A percentile compares a stretch with the other conserved stretches of the same genome.
Evolutionary conservation across 2,329 filamentous ascomycete species (phyloP).

Genomic region (Fusarium albidum): DNA sequence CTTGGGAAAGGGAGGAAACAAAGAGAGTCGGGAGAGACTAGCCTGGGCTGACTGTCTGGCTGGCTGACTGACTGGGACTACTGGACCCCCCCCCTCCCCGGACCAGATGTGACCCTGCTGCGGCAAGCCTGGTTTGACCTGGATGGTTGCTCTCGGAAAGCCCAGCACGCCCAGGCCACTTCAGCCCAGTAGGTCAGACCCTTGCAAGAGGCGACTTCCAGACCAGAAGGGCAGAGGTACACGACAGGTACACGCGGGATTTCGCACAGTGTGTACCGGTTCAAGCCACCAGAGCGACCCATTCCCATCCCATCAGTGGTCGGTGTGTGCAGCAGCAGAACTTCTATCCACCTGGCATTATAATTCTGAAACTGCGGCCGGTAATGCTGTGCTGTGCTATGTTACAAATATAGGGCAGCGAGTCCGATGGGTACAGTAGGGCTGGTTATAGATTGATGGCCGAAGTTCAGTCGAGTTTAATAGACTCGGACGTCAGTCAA

Average conservation of each 20-base stretch:
- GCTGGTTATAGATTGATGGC: too few species aligned
- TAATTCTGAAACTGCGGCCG: too few species aligned
- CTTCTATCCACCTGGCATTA: too few species aligned
- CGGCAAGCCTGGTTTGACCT: constrained; percentile 23
- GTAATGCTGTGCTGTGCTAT: too few species aligned
- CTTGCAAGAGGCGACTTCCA: background rate
- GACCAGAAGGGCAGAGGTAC: background rate
- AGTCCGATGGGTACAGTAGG: too few species aligned
- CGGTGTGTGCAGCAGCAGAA: too few species aligned
- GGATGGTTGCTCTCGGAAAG: constrained; percentile 19
- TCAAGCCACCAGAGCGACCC: too few species aligned
- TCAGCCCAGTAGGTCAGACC: constrained; percentile 29
- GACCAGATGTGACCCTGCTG: constrained; percentile 30
- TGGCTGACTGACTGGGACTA: constrained; percentile 4
- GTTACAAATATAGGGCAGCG: too few species aligned
- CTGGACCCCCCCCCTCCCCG: background rate
- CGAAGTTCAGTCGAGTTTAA: too few species aligned
- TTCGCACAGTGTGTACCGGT: constrained; percentile 13
- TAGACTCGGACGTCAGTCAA: too few species aligned
- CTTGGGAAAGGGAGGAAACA: constrained; percentile 21
- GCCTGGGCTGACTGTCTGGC: background rate
- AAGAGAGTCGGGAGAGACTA: constrained; percentile 20
- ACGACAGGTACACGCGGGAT: constrained; percentile 8
- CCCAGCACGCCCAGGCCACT: constrained; percentile 21
- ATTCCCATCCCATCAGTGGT: too few species aligned